phyloP scores from a whole-genome alignment of 129 eudicot species.

The Flaveria ramosissima region DNA sequence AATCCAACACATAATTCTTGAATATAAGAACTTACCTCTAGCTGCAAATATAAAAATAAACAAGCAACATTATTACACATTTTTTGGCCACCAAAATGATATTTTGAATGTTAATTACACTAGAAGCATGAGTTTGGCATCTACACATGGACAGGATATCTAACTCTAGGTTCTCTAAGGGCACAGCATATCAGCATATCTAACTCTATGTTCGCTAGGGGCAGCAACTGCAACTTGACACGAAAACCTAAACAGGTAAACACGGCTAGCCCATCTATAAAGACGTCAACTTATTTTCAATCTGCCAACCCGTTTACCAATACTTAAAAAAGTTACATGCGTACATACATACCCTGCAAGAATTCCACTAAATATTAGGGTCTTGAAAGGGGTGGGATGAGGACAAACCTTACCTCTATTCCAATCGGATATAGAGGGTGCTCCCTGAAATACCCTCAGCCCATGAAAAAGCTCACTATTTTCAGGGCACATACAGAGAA shows the following conservation, averaged over 20 bases:
- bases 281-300: not conserved
- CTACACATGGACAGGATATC: slow-evolving; percentile 19
- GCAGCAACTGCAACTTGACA: too few relatives aligned
- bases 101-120: not conserved
- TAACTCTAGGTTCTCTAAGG: not conserved
- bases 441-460: too few relatives aligned
- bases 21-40: slow-evolving; percentile 90
- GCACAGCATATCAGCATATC: too few relatives aligned
- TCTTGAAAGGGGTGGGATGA: too few relatives aligned
- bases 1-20: slow-evolving; percentile 78
- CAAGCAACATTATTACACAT: slow-evolving; percentile 42
- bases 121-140: slow-evolving; percentile 32
- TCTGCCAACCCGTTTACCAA: not conserved
- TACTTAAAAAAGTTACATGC: not conserved
- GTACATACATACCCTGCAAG: too few relatives aligned
- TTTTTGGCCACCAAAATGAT: not conserved
- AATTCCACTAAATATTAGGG: too few relatives aligned
- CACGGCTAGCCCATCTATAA: too few relatives aligned
- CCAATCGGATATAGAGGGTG: too few relatives aligned
- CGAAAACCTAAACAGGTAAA: too few relatives aligned
- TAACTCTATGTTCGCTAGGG: not conserved
- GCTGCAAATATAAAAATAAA: slow-evolving; percentile 65
- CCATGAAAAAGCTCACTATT: too few relatives aligned
- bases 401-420: too few relatives aligned
- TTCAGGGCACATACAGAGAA: too few relatives aligned